A percentile compares a stretch with the other conserved stretches of the same genome.
These are phyloP conservation scores for Saussurea involucrata DNA, from an alignment of 129 eudicot genomes.

Conservation along the genomic window DNA sequence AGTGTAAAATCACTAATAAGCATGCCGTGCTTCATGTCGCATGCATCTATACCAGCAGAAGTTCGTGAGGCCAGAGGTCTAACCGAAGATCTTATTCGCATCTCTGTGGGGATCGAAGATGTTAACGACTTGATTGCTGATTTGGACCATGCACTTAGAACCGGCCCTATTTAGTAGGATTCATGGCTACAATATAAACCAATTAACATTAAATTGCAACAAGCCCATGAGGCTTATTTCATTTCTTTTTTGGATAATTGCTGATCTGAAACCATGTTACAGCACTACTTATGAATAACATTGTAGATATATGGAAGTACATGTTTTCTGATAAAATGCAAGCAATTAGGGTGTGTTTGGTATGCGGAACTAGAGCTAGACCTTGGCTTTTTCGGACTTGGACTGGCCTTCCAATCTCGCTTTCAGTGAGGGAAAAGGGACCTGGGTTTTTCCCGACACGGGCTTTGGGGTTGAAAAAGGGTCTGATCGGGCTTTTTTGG, in stretches of 20 bases:
- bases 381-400: background rate
- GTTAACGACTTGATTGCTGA: constrained; percentile 89
- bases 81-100: constrained; percentile 84
- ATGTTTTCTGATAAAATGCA: background rate
- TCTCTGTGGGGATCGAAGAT: constrained; percentile 95
- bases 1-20: constrained; percentile 96
- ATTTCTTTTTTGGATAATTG: background rate
- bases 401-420: background rate
- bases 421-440: background rate
- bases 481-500: background rate
- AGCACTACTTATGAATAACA: background rate
- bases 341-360: background rate
- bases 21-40: constrained; percentile 99
- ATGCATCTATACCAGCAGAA: constrained; percentile 79
- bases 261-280: background rate
- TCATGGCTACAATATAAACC: background rate
- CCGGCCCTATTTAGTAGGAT: constrained; percentile 72
- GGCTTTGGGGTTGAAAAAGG: no score
- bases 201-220: background rate
- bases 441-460: background rate
- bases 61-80: constrained; percentile 90
- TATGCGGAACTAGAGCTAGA: background rate
- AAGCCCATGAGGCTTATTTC: background rate
- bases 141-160: constrained; percentile 63
- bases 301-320: constrained; percentile 10